Evolutionary conservation across 2,329 filamentous ascomycete genomes (phyloP).

Genomic region (Neocatenulostroma microsporum): DNA sequence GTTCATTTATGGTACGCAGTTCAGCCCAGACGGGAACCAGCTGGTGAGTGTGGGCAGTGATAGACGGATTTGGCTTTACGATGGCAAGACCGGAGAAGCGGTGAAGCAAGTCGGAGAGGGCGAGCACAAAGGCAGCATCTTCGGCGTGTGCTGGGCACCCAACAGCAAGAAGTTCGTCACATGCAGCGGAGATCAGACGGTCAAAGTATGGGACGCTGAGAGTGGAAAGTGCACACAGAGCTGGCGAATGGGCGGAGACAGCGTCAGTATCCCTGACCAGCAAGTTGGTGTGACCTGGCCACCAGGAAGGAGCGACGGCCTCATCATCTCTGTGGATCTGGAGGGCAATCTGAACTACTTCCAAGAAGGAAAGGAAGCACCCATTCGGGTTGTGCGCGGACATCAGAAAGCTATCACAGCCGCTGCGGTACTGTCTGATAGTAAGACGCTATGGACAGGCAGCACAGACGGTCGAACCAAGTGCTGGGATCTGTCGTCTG

Average conservation of each 20-base stretch:
- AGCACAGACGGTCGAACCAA: slow-evolving; percentile 86
- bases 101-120: slow-evolving; percentile 69
- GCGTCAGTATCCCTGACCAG: slow-evolving; percentile 67
- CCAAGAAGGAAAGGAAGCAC: slow-evolving; percentile 59
- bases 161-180: slow-evolving; percentile 84
- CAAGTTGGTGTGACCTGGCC: slow-evolving; percentile 94
- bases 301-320: slow-evolving; percentile 67
- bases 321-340: slow-evolving; percentile 84
- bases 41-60: slow-evolving; percentile 91
- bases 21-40: slow-evolving; percentile 75
- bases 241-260: slow-evolving; percentile 75
- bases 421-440: slow-evolving; percentile 50
- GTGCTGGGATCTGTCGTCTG: slow-evolving; percentile 67
- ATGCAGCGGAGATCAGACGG: slow-evolving; percentile 86
- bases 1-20: slow-evolving; percentile 80
- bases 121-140: slow-evolving; percentile 83
- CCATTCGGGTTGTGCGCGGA: slow-evolving; percentile 67
- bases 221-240: slow-evolving; percentile 67
- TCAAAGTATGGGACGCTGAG: slow-evolving; percentile 89
- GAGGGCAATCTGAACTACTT: slow-evolving; percentile 88
- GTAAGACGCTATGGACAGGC: slow-evolving; percentile 70
- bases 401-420: slow-evolving; percentile 90
- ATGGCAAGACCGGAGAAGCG: slow-evolving; percentile 88
- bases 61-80: slow-evolving; percentile 84
- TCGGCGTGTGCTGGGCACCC: slow-evolving; percentile 79